Conservation (phyloP, 2,329 filamentous ascomycete species). For the Fusarium algeriense region DNA sequence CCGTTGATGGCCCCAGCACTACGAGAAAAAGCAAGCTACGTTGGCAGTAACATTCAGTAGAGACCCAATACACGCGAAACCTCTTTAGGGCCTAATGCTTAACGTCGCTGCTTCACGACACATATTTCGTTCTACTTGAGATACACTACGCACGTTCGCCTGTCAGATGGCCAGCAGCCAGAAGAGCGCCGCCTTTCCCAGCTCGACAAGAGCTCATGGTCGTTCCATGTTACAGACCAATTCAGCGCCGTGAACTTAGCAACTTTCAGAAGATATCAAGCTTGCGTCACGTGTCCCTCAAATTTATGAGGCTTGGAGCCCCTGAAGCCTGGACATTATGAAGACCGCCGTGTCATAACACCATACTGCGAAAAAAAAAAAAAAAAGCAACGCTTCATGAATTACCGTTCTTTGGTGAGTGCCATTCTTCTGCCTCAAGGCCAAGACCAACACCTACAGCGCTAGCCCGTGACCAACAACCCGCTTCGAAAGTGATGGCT, state of each 20-base stretch:
- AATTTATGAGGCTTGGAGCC: too few species aligned
- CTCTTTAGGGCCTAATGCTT: accelerated
- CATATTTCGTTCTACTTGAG: accelerated
- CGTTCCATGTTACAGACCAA: accelerated
- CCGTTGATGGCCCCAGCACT: not conserved
- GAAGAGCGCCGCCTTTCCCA: not conserved
- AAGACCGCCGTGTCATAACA: not conserved
- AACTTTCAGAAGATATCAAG: accelerated
- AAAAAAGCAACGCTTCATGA: too few species aligned
- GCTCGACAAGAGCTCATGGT: not conserved
- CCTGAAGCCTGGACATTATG: not conserved
- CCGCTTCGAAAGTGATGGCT: not conserved
- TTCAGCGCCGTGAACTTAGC: accelerated
- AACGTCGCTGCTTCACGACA: accelerated
- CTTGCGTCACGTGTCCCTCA: not conserved
- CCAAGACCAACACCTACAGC: accelerated
- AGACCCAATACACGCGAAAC: not conserved
- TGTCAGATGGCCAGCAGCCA: accelerated
- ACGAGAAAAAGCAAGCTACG: not conserved
- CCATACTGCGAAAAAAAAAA: too few species aligned
- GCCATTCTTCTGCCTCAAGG: not conserved
- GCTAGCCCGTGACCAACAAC: accelerated
- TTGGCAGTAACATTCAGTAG: not conserved
- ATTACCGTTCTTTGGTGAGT: accelerated
- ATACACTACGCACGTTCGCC: too few species aligned